Percentiles rank a stretch among this genome's conserved stretches.
Evolutionary conservation across 2,329 filamentous ascomycete species (phyloP).

Genomic region (Hypomyces rosellus): DNA sequence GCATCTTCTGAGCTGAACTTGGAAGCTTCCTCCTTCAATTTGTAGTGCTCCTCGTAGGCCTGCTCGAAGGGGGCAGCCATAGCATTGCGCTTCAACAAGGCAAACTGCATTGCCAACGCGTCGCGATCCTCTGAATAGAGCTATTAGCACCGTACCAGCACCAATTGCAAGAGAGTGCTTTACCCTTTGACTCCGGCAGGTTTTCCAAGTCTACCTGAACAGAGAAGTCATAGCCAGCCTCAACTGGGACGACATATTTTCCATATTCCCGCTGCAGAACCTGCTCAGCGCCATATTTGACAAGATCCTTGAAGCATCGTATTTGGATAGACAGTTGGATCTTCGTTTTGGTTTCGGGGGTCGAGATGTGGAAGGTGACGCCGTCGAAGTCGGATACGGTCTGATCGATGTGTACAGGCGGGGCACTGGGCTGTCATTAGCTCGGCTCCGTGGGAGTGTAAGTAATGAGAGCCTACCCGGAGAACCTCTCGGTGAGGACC

Average conservation of each 20-base stretch:
- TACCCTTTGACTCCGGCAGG: slow-evolving; percentile 73
- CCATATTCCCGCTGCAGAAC: slow-evolving; percentile 94
- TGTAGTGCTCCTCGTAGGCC: slow-evolving; percentile 88
- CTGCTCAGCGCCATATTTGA: slow-evolving; percentile 86
- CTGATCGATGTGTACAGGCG: slow-evolving; percentile 89
- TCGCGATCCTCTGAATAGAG: slow-evolving; percentile 64
- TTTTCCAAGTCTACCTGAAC: slow-evolving; percentile 83
- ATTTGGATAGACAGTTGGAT: slow-evolving; percentile 93
- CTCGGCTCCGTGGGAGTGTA: slow-evolving; percentile 10
- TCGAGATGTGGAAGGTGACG: slow-evolving; percentile 97
- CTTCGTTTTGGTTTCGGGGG: slow-evolving; percentile 86
- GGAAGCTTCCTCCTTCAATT: slow-evolving; percentile 78
- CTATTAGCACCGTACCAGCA: background rate
- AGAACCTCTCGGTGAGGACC: slow-evolving; percentile 90
- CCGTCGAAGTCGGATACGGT: slow-evolving; percentile 98
- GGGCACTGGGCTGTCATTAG: slow-evolving; percentile 55
- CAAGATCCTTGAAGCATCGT: slow-evolving; percentile 87
- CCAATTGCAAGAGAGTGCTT: background rate
- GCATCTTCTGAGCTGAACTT: slow-evolving; percentile 92
- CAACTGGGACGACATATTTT: slow-evolving; percentile 77
- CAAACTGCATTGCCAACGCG: slow-evolving; percentile 79
- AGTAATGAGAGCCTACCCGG: slow-evolving; percentile 49
- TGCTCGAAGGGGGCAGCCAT: slow-evolving; percentile 99
- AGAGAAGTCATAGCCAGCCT: slow-evolving; percentile 94
- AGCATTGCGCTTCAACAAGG: slow-evolving; percentile 91